Conservation (phyloP, 164 flowering plant species). For the Buxus sempervirens region DNA sequence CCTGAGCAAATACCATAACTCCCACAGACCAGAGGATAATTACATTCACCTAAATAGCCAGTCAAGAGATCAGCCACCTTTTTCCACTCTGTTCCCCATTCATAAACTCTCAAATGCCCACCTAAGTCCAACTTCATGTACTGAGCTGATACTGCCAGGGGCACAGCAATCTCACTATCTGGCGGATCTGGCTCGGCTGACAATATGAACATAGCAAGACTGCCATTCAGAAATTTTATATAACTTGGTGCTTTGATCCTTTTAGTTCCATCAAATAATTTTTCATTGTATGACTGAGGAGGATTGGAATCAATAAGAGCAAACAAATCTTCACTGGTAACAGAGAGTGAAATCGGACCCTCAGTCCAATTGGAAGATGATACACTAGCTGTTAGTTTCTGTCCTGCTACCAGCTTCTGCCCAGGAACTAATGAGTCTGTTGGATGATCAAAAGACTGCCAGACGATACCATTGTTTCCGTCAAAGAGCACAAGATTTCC, state of each 20-base stretch:
- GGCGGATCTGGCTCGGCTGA: constrained; percentile 14
- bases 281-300: constrained; percentile 7
- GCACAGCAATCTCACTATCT: constrained; percentile 1
- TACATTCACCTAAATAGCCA: constrained; percentile 5
- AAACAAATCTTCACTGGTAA: constrained; percentile 8
- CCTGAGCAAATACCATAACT: constrained; percentile 25
- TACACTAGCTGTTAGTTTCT: constrained; percentile 16
- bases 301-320: constrained; percentile 13
- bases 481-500: constrained; percentile 24
- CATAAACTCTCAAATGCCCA: constrained; percentile 30
- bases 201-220: constrained; percentile 8
- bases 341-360: constrained; percentile 7
- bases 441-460: constrained; percentile 36
- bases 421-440: constrained; percentile 25
- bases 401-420: constrained; percentile 14
- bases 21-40: constrained; percentile 29
- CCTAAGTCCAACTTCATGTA: constrained; percentile 28
- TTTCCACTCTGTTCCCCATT: constrained; percentile 18
- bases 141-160: constrained; percentile 21
- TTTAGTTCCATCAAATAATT: background rate
- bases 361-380: constrained; percentile 18
- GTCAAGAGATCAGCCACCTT: constrained; percentile 18
- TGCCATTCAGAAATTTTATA: constrained; percentile 11
- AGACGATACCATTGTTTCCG: constrained; percentile 4
- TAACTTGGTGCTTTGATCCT: constrained; percentile 1